phyloP scores from a whole-genome alignment of 1,139 yeast genomes.

The Debaryomyces coudertii region DNA sequence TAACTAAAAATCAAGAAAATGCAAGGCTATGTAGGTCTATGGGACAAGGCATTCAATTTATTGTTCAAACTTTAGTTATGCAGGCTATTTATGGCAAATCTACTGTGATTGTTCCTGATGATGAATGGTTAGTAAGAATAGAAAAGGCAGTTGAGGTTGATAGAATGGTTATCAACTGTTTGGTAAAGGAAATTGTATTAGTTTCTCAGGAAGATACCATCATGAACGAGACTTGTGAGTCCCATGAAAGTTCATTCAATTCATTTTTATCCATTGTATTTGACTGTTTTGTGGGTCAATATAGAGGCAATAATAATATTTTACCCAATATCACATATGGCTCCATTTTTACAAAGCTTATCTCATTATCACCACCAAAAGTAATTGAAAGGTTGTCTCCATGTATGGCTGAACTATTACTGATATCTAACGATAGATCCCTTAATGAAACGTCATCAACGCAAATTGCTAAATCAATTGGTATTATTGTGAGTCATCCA shows the following conservation, averaged over 20 bases:
- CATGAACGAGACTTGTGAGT: conserved; percentile 18
- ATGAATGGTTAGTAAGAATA: conserved; percentile 72
- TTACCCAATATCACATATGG: conserved; percentile 28
- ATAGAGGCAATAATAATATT: conserved; percentile 16
- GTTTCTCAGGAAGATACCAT: conserved; percentile 20
- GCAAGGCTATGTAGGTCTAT: conserved; percentile 35
- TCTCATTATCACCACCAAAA: conserved; percentile 39
- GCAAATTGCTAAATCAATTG: conserved; percentile 52
- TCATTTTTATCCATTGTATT: conserved; percentile 29
- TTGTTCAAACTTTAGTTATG: conserved; percentile 62
- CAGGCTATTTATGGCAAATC: conserved; percentile 54
- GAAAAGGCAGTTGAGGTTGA: conserved; percentile 76
- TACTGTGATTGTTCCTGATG: conserved; percentile 68
- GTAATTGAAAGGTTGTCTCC: conserved; percentile 30
- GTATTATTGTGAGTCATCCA: conserved; percentile 58
- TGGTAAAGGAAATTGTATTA: conserved; percentile 30
- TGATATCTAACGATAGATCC: conserved; percentile 26
- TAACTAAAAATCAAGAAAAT: conserved; percentile 18
- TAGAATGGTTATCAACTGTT: conserved; percentile 45
- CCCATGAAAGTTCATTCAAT: conserved; percentile 18
- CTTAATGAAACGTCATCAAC: conserved; percentile 38
- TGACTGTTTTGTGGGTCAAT: conserved; percentile 33
- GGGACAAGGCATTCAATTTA: conserved; percentile 49
- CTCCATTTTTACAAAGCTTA: conserved; percentile 32
- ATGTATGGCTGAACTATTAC: conserved; percentile 24